Conservation (phyloP, 2,329 filamentous ascomycete genomes). For the Calonectria pteridis region DNA sequence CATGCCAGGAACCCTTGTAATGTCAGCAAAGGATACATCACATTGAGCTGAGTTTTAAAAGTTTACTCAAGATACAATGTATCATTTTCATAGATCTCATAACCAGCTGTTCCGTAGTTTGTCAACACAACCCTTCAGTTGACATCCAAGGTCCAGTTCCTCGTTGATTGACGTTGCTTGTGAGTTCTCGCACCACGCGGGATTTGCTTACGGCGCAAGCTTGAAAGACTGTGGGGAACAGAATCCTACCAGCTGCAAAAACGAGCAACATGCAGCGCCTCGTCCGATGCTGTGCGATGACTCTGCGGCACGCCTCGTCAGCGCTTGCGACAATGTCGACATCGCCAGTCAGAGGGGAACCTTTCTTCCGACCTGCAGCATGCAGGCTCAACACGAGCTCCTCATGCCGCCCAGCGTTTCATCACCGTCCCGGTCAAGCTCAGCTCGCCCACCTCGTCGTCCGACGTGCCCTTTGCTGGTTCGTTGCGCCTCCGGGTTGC, state of each 20-base stretch:
- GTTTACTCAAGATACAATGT: not conserved
- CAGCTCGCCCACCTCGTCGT: not conserved
- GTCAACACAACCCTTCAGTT: not conserved
- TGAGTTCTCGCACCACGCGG: not conserved
- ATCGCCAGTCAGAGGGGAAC: not conserved
- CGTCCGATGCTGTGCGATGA: not conserved
- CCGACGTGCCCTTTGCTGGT: not conserved
- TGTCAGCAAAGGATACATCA: not conserved
- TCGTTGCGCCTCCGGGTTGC: not conserved
- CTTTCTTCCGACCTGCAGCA: conserved; percentile 5
- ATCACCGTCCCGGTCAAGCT: not conserved
- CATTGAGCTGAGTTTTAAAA: not conserved
- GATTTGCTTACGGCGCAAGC: not conserved
- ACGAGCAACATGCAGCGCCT: not conserved
- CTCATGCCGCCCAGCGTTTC: not conserved
- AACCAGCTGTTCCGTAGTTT: too few relatives aligned
- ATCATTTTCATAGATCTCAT: not conserved
- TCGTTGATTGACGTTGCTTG: not conserved
- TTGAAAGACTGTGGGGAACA: not conserved
- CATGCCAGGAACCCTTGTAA: not conserved
- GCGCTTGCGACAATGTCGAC: conserved; percentile 3
- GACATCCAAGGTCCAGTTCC: too few relatives aligned
- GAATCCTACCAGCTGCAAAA: not conserved
- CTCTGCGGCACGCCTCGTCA: not conserved
- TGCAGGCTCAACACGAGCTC: not conserved